Evolutionary conservation across 805 yeast genomes (phyloP).

Genomic region (Wickerhamiella kurtzmanii): DNA sequence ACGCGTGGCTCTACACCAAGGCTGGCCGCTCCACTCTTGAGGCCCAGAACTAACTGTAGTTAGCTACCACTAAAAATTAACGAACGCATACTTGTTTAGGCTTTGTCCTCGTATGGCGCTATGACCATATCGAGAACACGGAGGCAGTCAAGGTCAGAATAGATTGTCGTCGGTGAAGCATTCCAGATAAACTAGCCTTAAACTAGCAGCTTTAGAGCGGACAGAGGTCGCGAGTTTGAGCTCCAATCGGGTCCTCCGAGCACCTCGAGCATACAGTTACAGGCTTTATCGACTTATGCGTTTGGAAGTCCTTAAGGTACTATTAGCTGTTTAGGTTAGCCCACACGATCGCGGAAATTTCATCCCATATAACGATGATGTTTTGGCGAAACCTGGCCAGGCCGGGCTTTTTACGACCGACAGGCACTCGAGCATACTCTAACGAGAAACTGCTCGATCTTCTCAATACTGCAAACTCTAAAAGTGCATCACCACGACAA

Average conservation of each 20-base stretch:
- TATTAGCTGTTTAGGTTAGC: no score
- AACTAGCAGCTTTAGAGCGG: no score
- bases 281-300: not conserved
- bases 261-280: no score
- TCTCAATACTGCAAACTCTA: not conserved
- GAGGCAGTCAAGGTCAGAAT: no score
- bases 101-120: no score
- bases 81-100: not conserved
- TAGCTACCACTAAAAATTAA: not conserved
- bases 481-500: not conserved
- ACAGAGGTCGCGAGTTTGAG: no score
- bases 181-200: not conserved
- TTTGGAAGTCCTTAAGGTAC: no score
- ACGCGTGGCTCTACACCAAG: conserved; percentile 89
- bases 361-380: not conserved
- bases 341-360: no score
- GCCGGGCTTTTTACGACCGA: not conserved
- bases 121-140: no score
- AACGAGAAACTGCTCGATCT: not conserved
- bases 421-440: not conserved
- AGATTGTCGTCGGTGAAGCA: no score
- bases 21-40: conserved; percentile 93
- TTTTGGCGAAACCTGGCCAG: not conserved
- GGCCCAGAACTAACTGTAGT: conserved; percentile 26
- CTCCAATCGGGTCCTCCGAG: no score